A percentile compares a stretch with the other conserved stretches of the same genome.
Evolutionary conservation across 192 early-diverging fungal genomes (phyloP).

Genomic region (Coemansia erecta): DNA sequence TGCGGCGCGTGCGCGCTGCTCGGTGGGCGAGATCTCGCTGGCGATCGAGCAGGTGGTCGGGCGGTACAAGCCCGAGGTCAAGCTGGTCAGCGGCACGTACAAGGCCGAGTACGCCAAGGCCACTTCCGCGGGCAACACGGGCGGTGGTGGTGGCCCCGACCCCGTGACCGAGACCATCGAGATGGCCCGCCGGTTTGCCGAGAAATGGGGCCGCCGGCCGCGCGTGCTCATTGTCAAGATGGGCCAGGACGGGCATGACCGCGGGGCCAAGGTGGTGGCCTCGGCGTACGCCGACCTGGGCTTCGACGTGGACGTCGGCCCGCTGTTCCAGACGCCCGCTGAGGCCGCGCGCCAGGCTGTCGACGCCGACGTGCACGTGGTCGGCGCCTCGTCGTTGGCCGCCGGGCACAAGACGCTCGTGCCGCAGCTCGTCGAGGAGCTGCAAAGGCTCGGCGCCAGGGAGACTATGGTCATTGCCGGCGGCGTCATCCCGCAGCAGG

Average conservation of each 20-base stretch:
- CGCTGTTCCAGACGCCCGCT: slow-evolving; percentile 84
- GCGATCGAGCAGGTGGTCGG: slow-evolving; percentile 81
- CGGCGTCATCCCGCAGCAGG: slow-evolving; percentile 86
- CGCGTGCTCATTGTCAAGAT: slow-evolving; percentile 89
- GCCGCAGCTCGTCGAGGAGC: slow-evolving; percentile 73
- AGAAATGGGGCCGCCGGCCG: slow-evolving; percentile 76
- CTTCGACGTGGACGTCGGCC: slow-evolving; percentile 89
- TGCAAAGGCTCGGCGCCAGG: slow-evolving; percentile 69
- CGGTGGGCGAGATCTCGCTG: slow-evolving; percentile 82
- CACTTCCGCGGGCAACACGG: slow-evolving; percentile 7
- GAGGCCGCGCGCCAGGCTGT: slow-evolving; percentile 87
- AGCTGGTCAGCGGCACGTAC: slow-evolving; percentile 85
- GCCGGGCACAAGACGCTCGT: slow-evolving; percentile 88
- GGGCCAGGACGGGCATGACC: slow-evolving; percentile 92
- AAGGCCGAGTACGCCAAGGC: slow-evolving; percentile 73
- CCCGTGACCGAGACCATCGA: slow-evolving; percentile 66
- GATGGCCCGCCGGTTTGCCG: slow-evolving; percentile 65
- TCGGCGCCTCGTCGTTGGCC: slow-evolving; percentile 84
- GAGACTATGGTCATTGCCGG: slow-evolving; percentile 79
- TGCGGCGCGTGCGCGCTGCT: slow-evolving; percentile 72
- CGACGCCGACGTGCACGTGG: slow-evolving; percentile 86
- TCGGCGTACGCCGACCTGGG: slow-evolving; percentile 87
- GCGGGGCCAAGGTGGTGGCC: slow-evolving; percentile 92
- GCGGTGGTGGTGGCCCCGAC: slow-evolving; percentile 24
- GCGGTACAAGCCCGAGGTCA: slow-evolving; percentile 75